phyloP scores from a whole-genome alignment of 306 rosid genomes.

The Albizia julibrissin region DNA sequence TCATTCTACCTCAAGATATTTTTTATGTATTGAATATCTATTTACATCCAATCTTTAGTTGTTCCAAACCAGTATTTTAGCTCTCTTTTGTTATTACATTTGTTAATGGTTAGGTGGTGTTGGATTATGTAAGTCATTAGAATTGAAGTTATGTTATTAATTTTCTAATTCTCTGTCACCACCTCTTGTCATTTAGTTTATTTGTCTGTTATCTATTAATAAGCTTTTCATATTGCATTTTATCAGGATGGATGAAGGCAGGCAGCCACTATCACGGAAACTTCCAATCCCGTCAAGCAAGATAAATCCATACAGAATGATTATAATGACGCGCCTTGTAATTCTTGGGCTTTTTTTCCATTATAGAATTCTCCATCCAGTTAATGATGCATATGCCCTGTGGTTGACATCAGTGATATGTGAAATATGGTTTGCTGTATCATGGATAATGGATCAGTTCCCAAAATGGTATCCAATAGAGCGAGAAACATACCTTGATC shows the following conservation, averaged over 20 bases:
- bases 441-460: conserved; percentile 89
- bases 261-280: conserved; percentile 95
- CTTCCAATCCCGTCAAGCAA: conserved; percentile 86
- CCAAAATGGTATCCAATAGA: conserved; percentile 81
- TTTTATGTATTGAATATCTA: background rate
- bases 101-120: background rate
- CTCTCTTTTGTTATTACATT: background rate
- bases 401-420: conserved; percentile 89
- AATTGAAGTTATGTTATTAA: background rate
- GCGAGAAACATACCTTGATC: conserved; percentile 85
- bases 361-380: conserved; percentile 95
- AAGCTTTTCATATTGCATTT: conserved; percentile 19
- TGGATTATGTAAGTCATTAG: background rate
- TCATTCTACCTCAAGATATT: background rate
- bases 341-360: conserved; percentile 84
- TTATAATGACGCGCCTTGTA: conserved; percentile 77
- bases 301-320: conserved; percentile 95
- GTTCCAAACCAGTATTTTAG: background rate
- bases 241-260: conserved; percentile 97
- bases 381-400: conserved; percentile 77
- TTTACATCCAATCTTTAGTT: background rate
- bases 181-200: background rate
- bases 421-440: conserved; percentile 86
- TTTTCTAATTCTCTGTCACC: conserved; percentile 3
- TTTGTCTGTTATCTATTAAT: conserved; percentile 26